Evolutionary conservation across 2,329 filamentous ascomycete genomes (phyloP).

Genomic region (Neoscytalidium dimidiatum): DNA sequence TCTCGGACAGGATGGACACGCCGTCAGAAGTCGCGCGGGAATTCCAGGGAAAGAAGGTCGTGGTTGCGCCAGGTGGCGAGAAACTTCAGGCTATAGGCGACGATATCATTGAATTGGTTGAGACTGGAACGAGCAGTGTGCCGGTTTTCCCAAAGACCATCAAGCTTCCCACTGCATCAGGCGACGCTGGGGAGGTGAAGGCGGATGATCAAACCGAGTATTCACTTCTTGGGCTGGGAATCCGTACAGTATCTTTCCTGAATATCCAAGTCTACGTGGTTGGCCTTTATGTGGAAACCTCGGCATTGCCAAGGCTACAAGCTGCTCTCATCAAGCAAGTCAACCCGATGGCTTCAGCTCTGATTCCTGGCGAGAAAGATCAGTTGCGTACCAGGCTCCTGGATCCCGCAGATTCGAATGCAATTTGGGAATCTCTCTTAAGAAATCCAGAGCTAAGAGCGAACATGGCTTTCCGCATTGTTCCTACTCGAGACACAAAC

Average conservation of each 20-base stretch:
- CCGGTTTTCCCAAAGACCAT: conserved; percentile 77
- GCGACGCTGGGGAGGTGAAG: conserved; percentile 18
- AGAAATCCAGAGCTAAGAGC: conserved; percentile 33
- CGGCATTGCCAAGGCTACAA: conserved; percentile 81
- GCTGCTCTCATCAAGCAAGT: conserved; percentile 73
- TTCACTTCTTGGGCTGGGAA: conserved; percentile 82
- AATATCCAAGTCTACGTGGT: conserved; percentile 92
- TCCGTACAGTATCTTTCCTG: conserved; percentile 87
- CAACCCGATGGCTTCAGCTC: conserved; percentile 75
- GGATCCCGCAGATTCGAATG: conserved; percentile 68
- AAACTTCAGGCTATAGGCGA: conserved; percentile 46
- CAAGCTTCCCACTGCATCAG: conserved; percentile 54
- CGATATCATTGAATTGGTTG: conserved; percentile 68
- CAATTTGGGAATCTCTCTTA: conserved; percentile 74
- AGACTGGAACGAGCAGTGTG: conserved; percentile 79
- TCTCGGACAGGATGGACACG: conserved; percentile 28
- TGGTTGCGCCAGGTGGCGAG: conserved; percentile 65
- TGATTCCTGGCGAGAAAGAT: conserved; percentile 81
- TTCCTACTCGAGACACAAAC: conserved; percentile 91
- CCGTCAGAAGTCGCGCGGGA: conserved; percentile 27
- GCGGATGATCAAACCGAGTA: conserved; percentile 62
- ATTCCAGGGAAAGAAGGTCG: conserved; percentile 58
- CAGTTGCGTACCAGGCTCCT: conserved; percentile 68
- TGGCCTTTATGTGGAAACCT: conserved; percentile 84
- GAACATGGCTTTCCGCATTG: conserved; percentile 75